Evolutionary conservation across 1,139 yeast genomes (phyloP), one percentile per base, ranked within the genome.

Genomic region (Yamadazyma aaseri): DNA sequence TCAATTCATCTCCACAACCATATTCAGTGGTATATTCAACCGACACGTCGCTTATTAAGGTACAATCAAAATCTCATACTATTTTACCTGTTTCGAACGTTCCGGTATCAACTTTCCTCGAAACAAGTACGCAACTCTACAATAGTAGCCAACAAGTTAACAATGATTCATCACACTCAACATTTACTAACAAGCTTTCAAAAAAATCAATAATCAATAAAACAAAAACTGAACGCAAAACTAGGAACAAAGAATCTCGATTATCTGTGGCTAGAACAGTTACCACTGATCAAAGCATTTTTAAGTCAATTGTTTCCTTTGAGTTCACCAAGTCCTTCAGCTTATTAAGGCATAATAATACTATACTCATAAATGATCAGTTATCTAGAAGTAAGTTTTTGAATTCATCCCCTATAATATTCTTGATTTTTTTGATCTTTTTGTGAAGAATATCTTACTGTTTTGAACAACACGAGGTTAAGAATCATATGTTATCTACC

Each of bases 301-400:
- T 17, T 7, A 25, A 14, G 17, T 4, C 32, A 10, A 12, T 23
- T n/a, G 28, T 29, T 3, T 30, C 36, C n/a, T 32, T 36, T 13
- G 34, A 31, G 6, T 34, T 39, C 31, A n/a, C 33, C 20, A 26
- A 26, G 14, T 31, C 38, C 2, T 20, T 36, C 16, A 32, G 32
- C 12, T 15, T 39, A 6, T 15, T 38, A 4, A 24, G 6, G 9
- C 38, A 34, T 28, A 38, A 32, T 22, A 27, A 34, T 22, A 23
- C 35, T 10, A 15, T 29, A 6, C 23, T 31, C 8, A 12, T 30
- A 6, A 8, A 23, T 6, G 33, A 22, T 11, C 25, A 20, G 10
- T 17, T 21, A 13, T 32, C 35, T 8, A 20, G 27, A 7, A 28
- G 28, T 3, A 17, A 33, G 12, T 28, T 33, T n/a, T 11, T 33